Evolutionary conservation across 495 filamentous ascomycete genomes (phyloP).

Genomic region (Penicillium subrubescens): DNA sequence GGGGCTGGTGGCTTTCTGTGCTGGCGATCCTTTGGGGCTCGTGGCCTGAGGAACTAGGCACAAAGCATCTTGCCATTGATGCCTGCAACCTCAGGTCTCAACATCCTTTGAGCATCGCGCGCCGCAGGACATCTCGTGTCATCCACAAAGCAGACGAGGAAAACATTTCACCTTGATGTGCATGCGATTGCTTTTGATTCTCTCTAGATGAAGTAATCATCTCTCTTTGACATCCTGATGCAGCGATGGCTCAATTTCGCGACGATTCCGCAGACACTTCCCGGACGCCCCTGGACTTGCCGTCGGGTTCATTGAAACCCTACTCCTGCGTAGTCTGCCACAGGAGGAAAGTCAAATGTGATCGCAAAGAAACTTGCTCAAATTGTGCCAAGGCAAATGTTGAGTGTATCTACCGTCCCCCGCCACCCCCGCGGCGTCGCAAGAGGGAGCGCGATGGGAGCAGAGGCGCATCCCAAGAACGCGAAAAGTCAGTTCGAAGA

Average conservation of each 20-base stretch:
- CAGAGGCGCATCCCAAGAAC: constrained; percentile 47
- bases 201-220: background rate
- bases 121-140: background rate
- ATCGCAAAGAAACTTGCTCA: constrained; percentile 64
- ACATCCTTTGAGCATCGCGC: background rate
- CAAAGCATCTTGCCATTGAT: background rate
- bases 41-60: background rate
- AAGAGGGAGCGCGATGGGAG: constrained; percentile 52
- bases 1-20: too few relatives aligned
- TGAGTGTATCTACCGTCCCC: constrained; percentile 62
- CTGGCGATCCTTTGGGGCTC: background rate
- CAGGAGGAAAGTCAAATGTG: constrained; percentile 68
- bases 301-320: constrained; percentile 18
- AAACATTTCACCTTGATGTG: background rate
- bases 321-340: constrained; percentile 68
- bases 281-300: constrained; percentile 4
- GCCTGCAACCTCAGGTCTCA: background rate
- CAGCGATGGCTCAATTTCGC: background rate
- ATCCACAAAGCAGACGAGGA: background rate
- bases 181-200: background rate
- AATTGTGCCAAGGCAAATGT: constrained; percentile 62
- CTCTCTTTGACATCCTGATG: background rate
- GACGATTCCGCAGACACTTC: background rate
- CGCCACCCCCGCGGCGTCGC: constrained; percentile 58
- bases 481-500: constrained; percentile 13